These are phyloP conservation scores for Phoma sp. DNA, from an alignment of 2,329 filamentous ascomycete genomes.

Conservation along the genomic window DNA sequence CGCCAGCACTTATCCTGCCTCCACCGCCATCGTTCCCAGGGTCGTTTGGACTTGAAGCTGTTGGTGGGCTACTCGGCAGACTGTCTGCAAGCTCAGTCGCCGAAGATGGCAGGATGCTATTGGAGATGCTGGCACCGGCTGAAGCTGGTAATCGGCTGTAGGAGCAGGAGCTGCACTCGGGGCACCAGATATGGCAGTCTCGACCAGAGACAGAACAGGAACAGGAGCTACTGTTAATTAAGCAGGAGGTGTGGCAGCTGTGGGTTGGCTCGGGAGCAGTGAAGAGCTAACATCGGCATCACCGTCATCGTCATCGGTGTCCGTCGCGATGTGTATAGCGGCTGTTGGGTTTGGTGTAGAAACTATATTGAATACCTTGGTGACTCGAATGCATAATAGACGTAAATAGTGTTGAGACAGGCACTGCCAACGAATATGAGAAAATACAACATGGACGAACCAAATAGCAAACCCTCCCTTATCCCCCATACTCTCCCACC, in stretches of 20 bases:
- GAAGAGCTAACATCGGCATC: constrained; percentile 15
- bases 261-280: constrained; percentile 1
- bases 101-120: neutral
- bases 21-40: neutral
- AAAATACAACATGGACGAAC: neutral
- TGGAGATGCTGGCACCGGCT: neutral
- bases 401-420: too few relatives aligned
- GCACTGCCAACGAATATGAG: too few relatives aligned
- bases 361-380: constrained; percentile 4
- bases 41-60: neutral
- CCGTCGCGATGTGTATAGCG: constrained; percentile 13
- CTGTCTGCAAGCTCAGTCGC: constrained; percentile 4
- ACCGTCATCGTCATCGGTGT: constrained; percentile 20
- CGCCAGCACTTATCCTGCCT: constrained; percentile 14
- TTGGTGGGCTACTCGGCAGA: constrained; percentile 4
- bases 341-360: constrained; percentile 21
- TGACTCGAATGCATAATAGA: too few relatives aligned
- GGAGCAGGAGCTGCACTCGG: neutral
- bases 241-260: constrained; percentile 3
- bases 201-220: neutral
- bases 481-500: too few relatives aligned
- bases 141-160: neutral
- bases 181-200: neutral
- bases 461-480: too few relatives aligned
- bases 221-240: constrained; percentile 3